Evolutionary conservation across 2,329 filamentous ascomycete genomes (phyloP).

Genomic region (Trichophaea hybrida): DNA sequence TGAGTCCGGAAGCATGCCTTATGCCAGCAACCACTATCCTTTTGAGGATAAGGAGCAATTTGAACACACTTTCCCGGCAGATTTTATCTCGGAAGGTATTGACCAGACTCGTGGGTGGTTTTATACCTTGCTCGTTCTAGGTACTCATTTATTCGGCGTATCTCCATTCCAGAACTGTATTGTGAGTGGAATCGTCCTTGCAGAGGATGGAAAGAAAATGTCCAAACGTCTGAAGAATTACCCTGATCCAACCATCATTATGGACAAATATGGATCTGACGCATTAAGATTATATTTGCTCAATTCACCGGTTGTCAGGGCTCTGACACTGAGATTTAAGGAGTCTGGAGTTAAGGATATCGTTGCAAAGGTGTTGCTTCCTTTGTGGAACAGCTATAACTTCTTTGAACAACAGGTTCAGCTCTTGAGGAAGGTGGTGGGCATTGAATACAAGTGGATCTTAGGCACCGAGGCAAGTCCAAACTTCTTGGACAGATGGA

Average conservation of each 20-base stretch:
- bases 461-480: conserved; percentile 60
- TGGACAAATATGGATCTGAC: conserved; percentile 80
- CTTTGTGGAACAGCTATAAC: conserved; percentile 92
- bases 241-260: conserved; percentile 69
- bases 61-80: conserved; percentile 67
- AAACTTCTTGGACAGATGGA: conserved; percentile 96
- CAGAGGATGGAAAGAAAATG: conserved; percentile 97
- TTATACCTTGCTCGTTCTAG: conserved; percentile 79
- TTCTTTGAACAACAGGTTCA: conserved; percentile 85
- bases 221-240: conserved; percentile 95
- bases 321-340: conserved; percentile 81
- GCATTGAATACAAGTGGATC: conserved; percentile 64
- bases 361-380: conserved; percentile 76
- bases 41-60: conserved; percentile 79
- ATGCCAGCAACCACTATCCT: conserved; percentile 78
- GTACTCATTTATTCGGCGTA: conserved; percentile 70
- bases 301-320: conserved; percentile 87
- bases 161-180: conserved; percentile 90
- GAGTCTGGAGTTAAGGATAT: conserved; percentile 89
- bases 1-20: conserved; percentile 91
- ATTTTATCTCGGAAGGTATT: conserved; percentile 86
- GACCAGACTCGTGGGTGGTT: conserved; percentile 97
- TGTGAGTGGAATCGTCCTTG: conserved; percentile 88
- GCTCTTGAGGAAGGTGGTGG: conserved; percentile 71
- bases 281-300: conserved; percentile 90